phyloP scores from a whole-genome alignment of 2,329 filamentous ascomycete species.

The Ceratocystiopsis sp. region DNA sequence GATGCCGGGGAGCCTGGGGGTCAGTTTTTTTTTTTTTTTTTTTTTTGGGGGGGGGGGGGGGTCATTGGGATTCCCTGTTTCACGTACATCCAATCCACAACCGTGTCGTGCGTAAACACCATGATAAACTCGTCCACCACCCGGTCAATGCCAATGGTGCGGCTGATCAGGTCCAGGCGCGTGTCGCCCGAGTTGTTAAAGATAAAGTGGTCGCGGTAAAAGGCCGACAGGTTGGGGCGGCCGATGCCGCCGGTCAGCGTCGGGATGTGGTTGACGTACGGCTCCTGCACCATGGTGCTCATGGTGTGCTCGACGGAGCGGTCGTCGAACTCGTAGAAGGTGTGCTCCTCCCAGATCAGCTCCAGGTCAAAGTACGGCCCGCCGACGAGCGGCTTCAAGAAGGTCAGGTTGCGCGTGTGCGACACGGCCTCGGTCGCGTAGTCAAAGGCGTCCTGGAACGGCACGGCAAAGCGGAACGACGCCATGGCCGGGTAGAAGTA shows the following conservation, averaged over 20 bases:
- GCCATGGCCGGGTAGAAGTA: constrained; percentile 1
- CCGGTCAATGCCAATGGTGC: constrained; percentile 54
- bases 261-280: constrained; percentile 55
- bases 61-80: too few species aligned
- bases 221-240: constrained; percentile 40
- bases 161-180: constrained; percentile 48
- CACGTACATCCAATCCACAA: constrained; percentile 53
- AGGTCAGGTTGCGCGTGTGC: constrained; percentile 48
- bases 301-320: constrained; percentile 56
- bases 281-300: constrained; percentile 66
- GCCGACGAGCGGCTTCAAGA: constrained; percentile 43
- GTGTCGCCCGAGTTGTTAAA: constrained; percentile 55
- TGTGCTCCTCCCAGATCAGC: constrained; percentile 65
- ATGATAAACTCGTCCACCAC: constrained; percentile 57
- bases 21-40: too few species aligned
- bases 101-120: constrained; percentile 42
- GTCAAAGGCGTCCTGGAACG: constrained; percentile 3
- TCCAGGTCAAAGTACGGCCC: constrained; percentile 62
- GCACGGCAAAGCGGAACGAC: constrained; percentile 3
- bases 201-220: constrained; percentile 61
- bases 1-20: constrained; percentile 34
- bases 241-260: constrained; percentile 54
- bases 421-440: constrained; percentile 33
- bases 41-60: neutral
- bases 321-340: constrained; percentile 50